Base-by-base conservation (phyloP, 805 yeast species). In the Wickerhamiella vanderwaltii region DNA sequence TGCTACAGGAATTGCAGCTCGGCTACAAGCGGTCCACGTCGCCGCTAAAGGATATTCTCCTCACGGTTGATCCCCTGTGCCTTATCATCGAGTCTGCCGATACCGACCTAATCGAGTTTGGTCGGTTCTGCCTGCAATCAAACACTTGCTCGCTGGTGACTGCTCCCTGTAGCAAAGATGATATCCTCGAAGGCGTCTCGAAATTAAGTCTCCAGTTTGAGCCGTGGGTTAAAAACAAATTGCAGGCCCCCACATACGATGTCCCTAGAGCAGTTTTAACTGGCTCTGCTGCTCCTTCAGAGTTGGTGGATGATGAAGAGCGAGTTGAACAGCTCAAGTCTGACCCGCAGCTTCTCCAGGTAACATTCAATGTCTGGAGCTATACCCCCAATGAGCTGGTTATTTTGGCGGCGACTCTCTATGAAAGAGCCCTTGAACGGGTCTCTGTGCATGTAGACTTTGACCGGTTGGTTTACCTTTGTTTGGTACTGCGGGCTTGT, bases 401-500 rank as follows among this genome's bases (percentile, higher is more conserved):
- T 20, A 19, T 35, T 2, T 7, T 35, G 17, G 35, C 30, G 11
- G 29, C 29, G 2, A 20, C n/a, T 15, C 12, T 29, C 16, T 40
- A 16, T 26, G 17, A 24, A 7, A 3, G 23, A 11, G 32, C 29
- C 4, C 22, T 26, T 9, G 15, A 29, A 13, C 15, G 23, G 12
- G 20, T 23, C 11, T 29, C n/a, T 11, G 6, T 29, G 2, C 20
- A 28, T 6, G 13, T 34, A 11, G 20, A 18, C 7, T 28, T 26
- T 34, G 28, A 22, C 9, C 37, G 43, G 17, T 6, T 34, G 4
- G 9, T 34, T 13, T 34, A 23, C 29, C 9, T 34, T 16, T 16
- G 18, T 13, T n/a, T 31, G 19, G 24, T 76, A 50, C 68, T 83
- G 6, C 71, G 95, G 46, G 80, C 81, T 50, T 73, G 84, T 34